These are phyloP conservation scores for Lodderomyces metapsilosis DNA, from an alignment of 1,139 yeast species.

Conservation along the genomic window DNA sequence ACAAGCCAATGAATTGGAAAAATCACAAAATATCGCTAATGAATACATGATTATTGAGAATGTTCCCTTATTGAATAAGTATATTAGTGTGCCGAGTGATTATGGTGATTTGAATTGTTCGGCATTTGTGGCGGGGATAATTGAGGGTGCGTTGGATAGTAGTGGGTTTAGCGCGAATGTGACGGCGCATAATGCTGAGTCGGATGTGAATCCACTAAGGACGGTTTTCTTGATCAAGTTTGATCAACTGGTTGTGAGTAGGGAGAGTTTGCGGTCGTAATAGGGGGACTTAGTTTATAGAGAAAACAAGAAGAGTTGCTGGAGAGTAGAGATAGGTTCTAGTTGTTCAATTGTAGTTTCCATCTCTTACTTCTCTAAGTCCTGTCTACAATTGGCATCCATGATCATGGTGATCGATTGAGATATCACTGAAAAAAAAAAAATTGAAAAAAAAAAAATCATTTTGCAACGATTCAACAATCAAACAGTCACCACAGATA, in stretches of 20 bases:
- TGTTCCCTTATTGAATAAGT: constrained; percentile 72
- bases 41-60: constrained; percentile 89
- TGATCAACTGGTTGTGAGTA: constrained; percentile 53
- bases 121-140: constrained; percentile 86
- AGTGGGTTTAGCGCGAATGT: constrained; percentile 81
- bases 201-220: constrained; percentile 60
- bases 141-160: constrained; percentile 85
- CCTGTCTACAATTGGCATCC: too few relatives aligned
- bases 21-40: constrained; percentile 74
- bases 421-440: not conserved
- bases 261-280: constrained; percentile 41
- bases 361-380: too few relatives aligned
- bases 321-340: too few relatives aligned
- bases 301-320: too few relatives aligned
- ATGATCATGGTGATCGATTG: too few relatives aligned
- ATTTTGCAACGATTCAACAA: constrained; percentile 1
- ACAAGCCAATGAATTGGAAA: constrained; percentile 83
- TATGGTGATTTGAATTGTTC: constrained; percentile 78
- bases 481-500: constrained; percentile 17
- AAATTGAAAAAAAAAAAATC: constrained; percentile 1
- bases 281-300: not conserved
- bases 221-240: constrained; percentile 86
- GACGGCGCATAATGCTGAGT: constrained; percentile 82
- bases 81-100: constrained; percentile 77
- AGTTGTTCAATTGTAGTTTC: too few relatives aligned